Base-by-base conservation (phyloP, 2,329 filamentous ascomycete species). In the Ophiostoma montium region DNA sequence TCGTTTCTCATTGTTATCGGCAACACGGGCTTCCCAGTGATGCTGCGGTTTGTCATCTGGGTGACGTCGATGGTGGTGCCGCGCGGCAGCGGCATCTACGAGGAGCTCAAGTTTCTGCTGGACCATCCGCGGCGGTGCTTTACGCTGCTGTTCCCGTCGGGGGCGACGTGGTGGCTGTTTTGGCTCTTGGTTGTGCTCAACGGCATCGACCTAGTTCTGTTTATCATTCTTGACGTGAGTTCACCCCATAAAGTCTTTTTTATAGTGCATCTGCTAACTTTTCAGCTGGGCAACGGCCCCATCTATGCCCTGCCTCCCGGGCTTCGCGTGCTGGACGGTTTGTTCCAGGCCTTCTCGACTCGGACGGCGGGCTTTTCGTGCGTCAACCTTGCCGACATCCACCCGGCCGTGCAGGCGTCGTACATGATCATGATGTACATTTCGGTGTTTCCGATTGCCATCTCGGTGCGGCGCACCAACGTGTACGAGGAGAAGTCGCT, bases 341-440 rank as follows among this genome's bases (percentile, higher is more conserved):
- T 92, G 56, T 98, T 96, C 61, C 89, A 95, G 63, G 90, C 90
- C 1, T 80, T 83, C 0, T 82, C 86, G 5, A 96, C 90, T 1
- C 74, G 92, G 61, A 96, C 92, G 0, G 90, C 92, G 3, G 90
- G 92, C 0, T 95, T 95, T 60, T 74, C 84, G 1, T 85, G 84
- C 30, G 77, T 96, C 57, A 87, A 83, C 61, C 68, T 96, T 35
- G 70, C 84, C 2, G 67, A 75, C 0, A 70, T 98, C 2, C 89
- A 96, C 56, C 89, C 92, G 1, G 92, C 85, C 3, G 86, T 95
- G 51, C 89, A 95, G 59, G 87, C 94, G 13, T 86, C 88, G 21
- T 96, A 95, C 67, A 71, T 96, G 65, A 82, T 96, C 64, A 96
- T 96, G 92, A 96, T 96, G 92, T 96, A 96, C 65, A 95, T 96